A percentile compares a stretch with the other conserved stretches of the same genome.
These are phyloP conservation scores for Colletotrichum sp. DNA, from an alignment of 2,329 filamentous ascomycete species.

Conservation along the genomic window DNA sequence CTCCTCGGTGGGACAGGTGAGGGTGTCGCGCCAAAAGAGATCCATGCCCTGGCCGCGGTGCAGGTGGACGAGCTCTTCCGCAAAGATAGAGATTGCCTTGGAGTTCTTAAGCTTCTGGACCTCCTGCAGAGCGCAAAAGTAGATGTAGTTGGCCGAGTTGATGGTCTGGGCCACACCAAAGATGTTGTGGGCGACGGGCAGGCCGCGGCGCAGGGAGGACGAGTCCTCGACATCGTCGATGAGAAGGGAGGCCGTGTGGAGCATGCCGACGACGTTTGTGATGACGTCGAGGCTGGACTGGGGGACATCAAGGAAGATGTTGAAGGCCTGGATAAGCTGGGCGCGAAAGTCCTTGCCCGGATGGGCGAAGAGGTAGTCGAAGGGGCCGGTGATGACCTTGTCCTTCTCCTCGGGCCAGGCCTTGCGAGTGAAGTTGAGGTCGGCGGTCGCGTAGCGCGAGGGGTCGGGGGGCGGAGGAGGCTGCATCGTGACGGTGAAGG, in stretches of 20 bases:
- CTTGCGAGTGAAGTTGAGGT: constrained; percentile 57
- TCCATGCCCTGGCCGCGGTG: constrained; percentile 92
- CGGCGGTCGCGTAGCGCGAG: constrained; percentile 57
- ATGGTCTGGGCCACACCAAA: constrained; percentile 89
- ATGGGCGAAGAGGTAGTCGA: constrained; percentile 78
- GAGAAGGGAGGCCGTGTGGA: constrained; percentile 83
- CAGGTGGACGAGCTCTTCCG: constrained; percentile 83
- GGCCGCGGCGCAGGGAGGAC: constrained; percentile 75
- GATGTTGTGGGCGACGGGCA: constrained; percentile 83
- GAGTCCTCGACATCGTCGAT: constrained; percentile 90
- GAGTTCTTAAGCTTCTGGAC: constrained; percentile 74
- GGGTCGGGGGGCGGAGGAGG: constrained; percentile 51
- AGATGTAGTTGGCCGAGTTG: constrained; percentile 89
- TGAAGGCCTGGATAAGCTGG: constrained; percentile 81
- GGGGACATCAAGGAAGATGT: constrained; percentile 79
- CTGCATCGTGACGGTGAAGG: constrained; percentile 40
- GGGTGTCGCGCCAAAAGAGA: constrained; percentile 84
- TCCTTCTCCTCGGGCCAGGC: constrained; percentile 79
- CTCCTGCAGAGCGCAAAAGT: constrained; percentile 80
- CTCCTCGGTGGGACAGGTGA: constrained; percentile 83
- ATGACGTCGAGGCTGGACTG: constrained; percentile 73
- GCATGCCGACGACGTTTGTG: constrained; percentile 81
- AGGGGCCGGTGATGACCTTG: constrained; percentile 77
- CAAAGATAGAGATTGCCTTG: constrained; percentile 72
- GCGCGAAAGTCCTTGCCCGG: constrained; percentile 86